phyloP scores from a whole-genome alignment of 2,329 filamentous ascomycete species.

The Botryotinia convoluta region DNA sequence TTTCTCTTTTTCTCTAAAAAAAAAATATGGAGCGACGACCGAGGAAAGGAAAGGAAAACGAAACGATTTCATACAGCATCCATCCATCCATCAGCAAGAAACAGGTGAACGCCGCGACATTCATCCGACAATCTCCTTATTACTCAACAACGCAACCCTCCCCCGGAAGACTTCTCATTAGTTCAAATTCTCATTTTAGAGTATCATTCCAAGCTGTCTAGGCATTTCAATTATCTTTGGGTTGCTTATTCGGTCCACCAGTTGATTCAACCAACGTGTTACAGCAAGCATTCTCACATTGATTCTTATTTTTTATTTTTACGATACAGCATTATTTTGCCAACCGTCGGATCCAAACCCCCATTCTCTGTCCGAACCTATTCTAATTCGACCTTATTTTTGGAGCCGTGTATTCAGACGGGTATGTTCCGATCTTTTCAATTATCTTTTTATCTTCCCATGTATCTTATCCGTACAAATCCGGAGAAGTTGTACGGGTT shows the following conservation, averaged over 20 bases:
- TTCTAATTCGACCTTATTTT: slow-evolving; percentile 5
- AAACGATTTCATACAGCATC: background rate
- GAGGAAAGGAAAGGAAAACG: background rate
- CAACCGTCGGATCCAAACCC: background rate
- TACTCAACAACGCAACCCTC: background rate
- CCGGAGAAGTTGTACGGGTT: background rate
- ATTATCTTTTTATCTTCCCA: background rate
- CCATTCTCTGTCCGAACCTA: background rate
- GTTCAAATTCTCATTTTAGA: background rate
- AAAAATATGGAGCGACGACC: slow-evolving; percentile 8
- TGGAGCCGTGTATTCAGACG: slow-evolving; percentile 12
- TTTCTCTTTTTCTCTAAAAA: background rate
- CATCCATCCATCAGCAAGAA: background rate
- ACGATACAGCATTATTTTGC: slow-evolving; percentile 13
- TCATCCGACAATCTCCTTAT: slow-evolving; percentile 11
- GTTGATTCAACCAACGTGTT: slow-evolving; percentile 13
- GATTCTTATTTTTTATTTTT: slow-evolving; percentile 4
- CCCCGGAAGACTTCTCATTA: slow-evolving; percentile 3
- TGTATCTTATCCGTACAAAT: background rate
- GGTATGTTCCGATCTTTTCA: slow-evolving; percentile 12
- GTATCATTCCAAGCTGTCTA: slow-evolving; percentile 3
- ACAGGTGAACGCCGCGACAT: slow-evolving; percentile 2
- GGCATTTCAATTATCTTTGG: background rate
- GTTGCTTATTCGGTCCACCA: slow-evolving; percentile 9
- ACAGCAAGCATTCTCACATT: slow-evolving; percentile 13